Base-by-base conservation (phyloP, 352 stramenopile genomes). In the Blastocystis sp. region DNA sequence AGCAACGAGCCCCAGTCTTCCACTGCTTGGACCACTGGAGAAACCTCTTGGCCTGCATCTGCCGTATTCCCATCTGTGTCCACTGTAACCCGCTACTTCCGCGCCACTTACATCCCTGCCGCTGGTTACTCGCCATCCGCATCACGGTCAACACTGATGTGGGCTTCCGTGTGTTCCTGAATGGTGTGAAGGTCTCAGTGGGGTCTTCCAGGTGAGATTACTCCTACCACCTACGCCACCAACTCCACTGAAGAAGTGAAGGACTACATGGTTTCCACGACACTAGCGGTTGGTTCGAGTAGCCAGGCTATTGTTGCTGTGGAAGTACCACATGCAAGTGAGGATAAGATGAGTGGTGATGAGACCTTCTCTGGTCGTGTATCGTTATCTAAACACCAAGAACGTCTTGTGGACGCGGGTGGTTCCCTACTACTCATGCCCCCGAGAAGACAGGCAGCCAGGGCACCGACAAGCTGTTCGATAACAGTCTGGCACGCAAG, bases 61-160 rank as follows among this genome's bases (percentile, higher is more conserved):
- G 53, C 1, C n/a, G 5, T 23, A 17, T 88, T 62, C 28, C 78
- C 78, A 62, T 14, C 56, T 88, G 56, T 70, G 17, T 61, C 78
- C 2, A 88, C 78, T 2, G 78, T 34, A 2, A 88, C 78, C 59
- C 78, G 78, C 62, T 88, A 88, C 56, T 88, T 79, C 67, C 41
- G 78, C 45, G 23, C 34, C 19, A 76, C 64, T 10, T 9, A 67
- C 67, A 21, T 9, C n/a, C 10, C 43, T 10, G n/a, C 19, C 10
- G 70, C n/a, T 64, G 40, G 38, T 56, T 38, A 76, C 28, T 82
- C 70, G 74, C 74, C 45, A 14, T 82, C 61, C 59, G 53, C 10
- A 43, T 64, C 38, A 40, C 38, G 2, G 56, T 88, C 1, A 76
- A 56, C 9, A 77, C 61, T 40, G 48, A 88, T 88, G 64, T 28